phyloP scores from a whole-genome alignment of 257 asterid species.

The Apocynum venetum region DNA sequence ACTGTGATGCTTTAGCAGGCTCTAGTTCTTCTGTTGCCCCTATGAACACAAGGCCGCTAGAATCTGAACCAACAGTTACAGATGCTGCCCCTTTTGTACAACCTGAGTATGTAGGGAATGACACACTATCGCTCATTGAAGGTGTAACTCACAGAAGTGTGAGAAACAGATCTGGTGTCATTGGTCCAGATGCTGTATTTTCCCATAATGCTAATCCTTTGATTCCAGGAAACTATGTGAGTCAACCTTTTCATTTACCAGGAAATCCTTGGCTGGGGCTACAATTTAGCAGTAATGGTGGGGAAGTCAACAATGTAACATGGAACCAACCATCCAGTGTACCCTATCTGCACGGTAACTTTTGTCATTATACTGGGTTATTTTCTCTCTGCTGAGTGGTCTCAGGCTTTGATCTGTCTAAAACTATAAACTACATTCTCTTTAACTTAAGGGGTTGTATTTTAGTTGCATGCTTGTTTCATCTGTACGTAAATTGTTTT shows the following conservation, averaged over 20 bases:
- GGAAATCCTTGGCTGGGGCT: conserved; percentile 63
- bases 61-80: conserved; percentile 28
- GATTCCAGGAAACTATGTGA: conserved; percentile 53
- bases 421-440: not conserved
- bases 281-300: conserved; percentile 40
- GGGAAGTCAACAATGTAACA: conserved; percentile 43
- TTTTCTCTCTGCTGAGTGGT: conserved; percentile 5
- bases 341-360: conserved; percentile 48
- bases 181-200: conserved; percentile 41
- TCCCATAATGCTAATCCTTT: conserved; percentile 37
- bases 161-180: conserved; percentile 41
- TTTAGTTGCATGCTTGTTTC: not conserved
- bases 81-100: conserved; percentile 33
- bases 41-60: conserved; percentile 26
- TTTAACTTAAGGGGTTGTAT: not conserved
- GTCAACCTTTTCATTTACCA: conserved; percentile 50
- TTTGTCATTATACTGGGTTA: not conserved
- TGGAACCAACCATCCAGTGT: conserved; percentile 60
- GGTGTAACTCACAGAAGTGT: conserved; percentile 35
- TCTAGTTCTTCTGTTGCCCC: conserved; percentile 55
- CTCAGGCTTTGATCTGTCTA: not conserved
- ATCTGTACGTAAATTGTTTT: not conserved
- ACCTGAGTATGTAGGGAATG: conserved; percentile 35
- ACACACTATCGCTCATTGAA: conserved; percentile 24
- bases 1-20: conserved; percentile 39